Percentiles rank a stretch among this genome's conserved stretches.
These are phyloP conservation scores for Tilletia setariae DNA, from an alignment of 1,284 basidiomycete genomes.

Conservation along the genomic window DNA sequence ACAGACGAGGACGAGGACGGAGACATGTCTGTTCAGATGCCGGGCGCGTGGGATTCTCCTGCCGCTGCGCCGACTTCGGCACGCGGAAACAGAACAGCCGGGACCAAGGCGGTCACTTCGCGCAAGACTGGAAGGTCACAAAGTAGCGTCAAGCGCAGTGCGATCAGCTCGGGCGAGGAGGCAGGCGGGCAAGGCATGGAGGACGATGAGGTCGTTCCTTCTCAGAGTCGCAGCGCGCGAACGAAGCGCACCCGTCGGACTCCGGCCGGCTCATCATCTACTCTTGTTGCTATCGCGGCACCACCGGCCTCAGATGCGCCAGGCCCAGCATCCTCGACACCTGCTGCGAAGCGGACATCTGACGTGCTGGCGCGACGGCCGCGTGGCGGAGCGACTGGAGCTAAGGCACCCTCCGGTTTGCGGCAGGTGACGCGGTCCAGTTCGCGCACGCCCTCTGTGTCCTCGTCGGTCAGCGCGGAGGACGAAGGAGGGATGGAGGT, in stretches of 20 bases:
- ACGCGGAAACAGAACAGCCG: too few species aligned
- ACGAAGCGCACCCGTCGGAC: not conserved
- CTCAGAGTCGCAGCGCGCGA: not conserved
- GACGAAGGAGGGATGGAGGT: constrained; percentile 6
- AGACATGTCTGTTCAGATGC: not conserved
- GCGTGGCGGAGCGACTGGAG: not conserved
- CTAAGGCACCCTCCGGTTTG: not conserved
- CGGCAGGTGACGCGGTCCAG: constrained; percentile 5
- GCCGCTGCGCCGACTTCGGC: not conserved
- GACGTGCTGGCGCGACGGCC: not conserved
- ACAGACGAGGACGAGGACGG: not conserved
- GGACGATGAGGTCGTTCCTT: too few species aligned
- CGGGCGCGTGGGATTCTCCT: constrained; percentile 5
- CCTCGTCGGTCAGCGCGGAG: not conserved
- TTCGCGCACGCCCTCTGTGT: not conserved
- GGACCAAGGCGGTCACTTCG: too few species aligned
- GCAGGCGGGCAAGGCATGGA: too few species aligned
- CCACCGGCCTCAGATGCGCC: not conserved
- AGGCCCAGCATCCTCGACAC: not conserved
- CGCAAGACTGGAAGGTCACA: too few species aligned
- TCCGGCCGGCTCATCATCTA: not conserved
- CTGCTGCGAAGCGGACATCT: not conserved
- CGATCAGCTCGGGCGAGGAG: too few species aligned
- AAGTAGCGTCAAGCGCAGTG: too few species aligned
- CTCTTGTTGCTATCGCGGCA: not conserved